Conservation (phyloP, 192 early-diverging fungal species). For the Glomus cerebriforme region DNA sequence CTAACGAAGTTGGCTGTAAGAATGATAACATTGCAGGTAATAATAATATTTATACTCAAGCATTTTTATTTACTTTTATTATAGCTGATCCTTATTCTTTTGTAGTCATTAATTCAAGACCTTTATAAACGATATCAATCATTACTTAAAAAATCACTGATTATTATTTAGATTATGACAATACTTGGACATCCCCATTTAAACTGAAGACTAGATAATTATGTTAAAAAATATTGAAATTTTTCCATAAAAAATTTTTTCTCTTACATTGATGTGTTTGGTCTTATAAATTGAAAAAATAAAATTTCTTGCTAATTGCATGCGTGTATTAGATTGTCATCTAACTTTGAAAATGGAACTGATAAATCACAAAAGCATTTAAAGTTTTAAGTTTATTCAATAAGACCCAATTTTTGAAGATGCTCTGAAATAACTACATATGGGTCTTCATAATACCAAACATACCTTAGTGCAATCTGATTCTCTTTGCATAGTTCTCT, state of each 20-base stretch:
- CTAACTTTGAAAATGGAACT: too few relatives aligned
- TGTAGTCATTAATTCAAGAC: conserved; percentile 31
- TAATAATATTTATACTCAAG: conserved; percentile 26
- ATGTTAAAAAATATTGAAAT: not conserved
- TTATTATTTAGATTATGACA: conserved; percentile 27
- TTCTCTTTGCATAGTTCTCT: too few relatives aligned
- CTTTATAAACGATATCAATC: conserved; percentile 9
- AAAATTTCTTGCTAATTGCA: conserved; percentile 28
- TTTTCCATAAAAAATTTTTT: not conserved
- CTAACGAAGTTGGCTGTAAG: conserved; percentile 20
- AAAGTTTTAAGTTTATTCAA: too few relatives aligned
- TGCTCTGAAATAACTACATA: too few relatives aligned
- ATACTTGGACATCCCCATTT: conserved; percentile 23
- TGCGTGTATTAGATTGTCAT: too few relatives aligned
- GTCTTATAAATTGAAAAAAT: conserved; percentile 30
- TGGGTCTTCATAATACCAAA: too few relatives aligned
- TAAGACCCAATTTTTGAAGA: too few relatives aligned
- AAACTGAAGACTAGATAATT: conserved; percentile 30
- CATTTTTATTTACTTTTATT: conserved; percentile 7
- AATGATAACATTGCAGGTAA: conserved; percentile 31
- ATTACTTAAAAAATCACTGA: conserved; percentile 28
- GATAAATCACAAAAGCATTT: too few relatives aligned
- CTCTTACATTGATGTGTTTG: conserved; percentile 1
- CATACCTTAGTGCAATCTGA: too few relatives aligned
- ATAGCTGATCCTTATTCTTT: conserved; percentile 24